phyloP scores from a whole-genome alignment of 2,329 filamentous ascomycete species.

The Verticillium nonalfalfae region DNA sequence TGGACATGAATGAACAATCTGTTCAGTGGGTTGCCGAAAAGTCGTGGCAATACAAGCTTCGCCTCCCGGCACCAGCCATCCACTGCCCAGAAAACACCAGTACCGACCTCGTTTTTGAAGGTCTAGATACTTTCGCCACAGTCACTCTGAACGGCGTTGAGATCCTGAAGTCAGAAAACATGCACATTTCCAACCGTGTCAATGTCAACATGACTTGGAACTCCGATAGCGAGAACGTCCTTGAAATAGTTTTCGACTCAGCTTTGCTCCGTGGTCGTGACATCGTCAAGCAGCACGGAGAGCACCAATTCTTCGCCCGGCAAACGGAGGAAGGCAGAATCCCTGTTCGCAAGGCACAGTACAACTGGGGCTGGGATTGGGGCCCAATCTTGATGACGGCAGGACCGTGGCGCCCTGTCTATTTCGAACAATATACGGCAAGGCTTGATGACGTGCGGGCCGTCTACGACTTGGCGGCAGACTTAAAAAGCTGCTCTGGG shows the following conservation, averaged over 20 bases:
- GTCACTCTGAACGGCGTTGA: constrained; percentile 46
- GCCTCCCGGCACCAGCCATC: constrained; percentile 19
- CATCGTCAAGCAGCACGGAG: constrained; percentile 41
- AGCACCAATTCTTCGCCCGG: constrained; percentile 47
- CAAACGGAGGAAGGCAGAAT: constrained; percentile 33
- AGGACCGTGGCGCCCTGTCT: constrained; percentile 9
- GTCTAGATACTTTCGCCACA: constrained; percentile 57
- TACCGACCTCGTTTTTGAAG: constrained; percentile 52
- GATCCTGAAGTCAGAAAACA: constrained; percentile 54
- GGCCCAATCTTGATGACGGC: constrained; percentile 33
- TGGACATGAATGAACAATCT: constrained; percentile 54
- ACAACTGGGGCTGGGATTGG: constrained; percentile 70
- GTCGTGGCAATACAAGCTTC: constrained; percentile 49
- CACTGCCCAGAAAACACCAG: constrained; percentile 1
- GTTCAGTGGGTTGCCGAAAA: constrained; percentile 58
- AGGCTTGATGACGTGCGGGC: constrained; percentile 53
- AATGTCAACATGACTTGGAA: constrained; percentile 37
- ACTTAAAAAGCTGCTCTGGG: constrained; percentile 24
- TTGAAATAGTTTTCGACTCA: constrained; percentile 53
- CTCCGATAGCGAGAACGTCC: constrained; percentile 28
- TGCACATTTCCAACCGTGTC: constrained; percentile 55
- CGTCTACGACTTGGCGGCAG: constrained; percentile 23
- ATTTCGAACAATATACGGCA: constrained; percentile 55
- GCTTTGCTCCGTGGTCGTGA: constrained; percentile 45
- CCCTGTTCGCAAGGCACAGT: constrained; percentile 55